Conservation (phyloP, 2,329 filamentous ascomycete genomes). For the Monascus ruber region DNA sequence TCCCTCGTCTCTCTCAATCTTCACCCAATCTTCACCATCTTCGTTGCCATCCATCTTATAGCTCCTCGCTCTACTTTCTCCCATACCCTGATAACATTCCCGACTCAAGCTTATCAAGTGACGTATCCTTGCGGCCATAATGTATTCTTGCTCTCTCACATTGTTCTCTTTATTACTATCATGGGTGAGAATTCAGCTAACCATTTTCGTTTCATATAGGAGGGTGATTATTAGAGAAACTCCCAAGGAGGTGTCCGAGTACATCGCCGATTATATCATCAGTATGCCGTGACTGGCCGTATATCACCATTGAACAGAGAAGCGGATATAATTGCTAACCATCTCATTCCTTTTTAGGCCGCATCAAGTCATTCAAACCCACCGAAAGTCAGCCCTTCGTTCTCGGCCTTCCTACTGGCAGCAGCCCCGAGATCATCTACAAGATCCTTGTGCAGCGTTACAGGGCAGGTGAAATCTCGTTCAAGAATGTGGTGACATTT, state of each 20-base stretch:
- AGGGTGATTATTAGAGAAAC: slow-evolving; percentile 74
- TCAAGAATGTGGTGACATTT: slow-evolving; percentile 81
- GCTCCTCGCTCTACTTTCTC: too few species aligned
- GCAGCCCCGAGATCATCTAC: slow-evolving; percentile 69
- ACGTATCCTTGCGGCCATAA: slow-evolving; percentile 5
- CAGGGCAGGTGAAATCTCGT: slow-evolving; percentile 53
- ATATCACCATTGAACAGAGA: neutral
- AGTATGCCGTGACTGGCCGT: slow-evolving; percentile 31
- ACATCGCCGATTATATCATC: slow-evolving; percentile 74
- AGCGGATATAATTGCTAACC: neutral
- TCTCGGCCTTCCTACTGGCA: slow-evolving; percentile 72
- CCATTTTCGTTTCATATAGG: slow-evolving; percentile 39
- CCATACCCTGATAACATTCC: too few species aligned
- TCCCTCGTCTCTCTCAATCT: too few species aligned
- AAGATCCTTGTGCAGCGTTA: slow-evolving; percentile 52
- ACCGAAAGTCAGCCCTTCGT: slow-evolving; percentile 65
- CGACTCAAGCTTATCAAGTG: neutral
- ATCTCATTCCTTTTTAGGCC: slow-evolving; percentile 37
- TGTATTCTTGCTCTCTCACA: slow-evolving; percentile 9
- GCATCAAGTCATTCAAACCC: slow-evolving; percentile 66
- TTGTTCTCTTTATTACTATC: too few species aligned
- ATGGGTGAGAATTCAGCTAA: too few species aligned
- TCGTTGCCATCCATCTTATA: neutral
- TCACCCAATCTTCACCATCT: too few species aligned
- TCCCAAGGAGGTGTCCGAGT: slow-evolving; percentile 55